Percentiles rank a stretch among this genome's conserved stretches.
Evolutionary conservation across 768 basidiomycete species (phyloP).

Genomic region (Macrolepiota dolichaula): DNA sequence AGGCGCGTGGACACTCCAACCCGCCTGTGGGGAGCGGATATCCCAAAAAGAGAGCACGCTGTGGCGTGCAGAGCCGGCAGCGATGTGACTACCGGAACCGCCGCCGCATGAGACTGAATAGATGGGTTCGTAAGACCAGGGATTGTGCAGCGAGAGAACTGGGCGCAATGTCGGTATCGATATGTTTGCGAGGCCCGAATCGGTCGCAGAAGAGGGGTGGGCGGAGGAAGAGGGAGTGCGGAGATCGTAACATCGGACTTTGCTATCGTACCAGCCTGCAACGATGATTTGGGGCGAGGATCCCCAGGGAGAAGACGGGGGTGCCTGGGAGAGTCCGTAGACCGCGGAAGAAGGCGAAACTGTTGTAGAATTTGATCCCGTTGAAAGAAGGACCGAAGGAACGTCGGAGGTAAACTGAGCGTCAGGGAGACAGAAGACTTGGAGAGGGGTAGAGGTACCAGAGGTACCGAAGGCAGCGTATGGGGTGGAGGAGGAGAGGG

Average conservation of each 20-base stretch:
- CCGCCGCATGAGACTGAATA: constrained; percentile 78
- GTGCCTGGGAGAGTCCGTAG: constrained; percentile 64
- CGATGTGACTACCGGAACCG: constrained; percentile 59
- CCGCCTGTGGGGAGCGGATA: constrained; percentile 52
- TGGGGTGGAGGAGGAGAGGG: constrained; percentile 43
- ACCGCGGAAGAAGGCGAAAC: constrained; percentile 48
- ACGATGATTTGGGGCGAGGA: constrained; percentile 67
- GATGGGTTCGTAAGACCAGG: constrained; percentile 68
- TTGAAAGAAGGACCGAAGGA: constrained; percentile 48
- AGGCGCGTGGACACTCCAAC: constrained; percentile 81
- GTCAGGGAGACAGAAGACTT: constrained; percentile 50
- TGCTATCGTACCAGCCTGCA: constrained; percentile 82
- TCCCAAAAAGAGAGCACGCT: constrained; percentile 84
- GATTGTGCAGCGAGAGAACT: constrained; percentile 59
- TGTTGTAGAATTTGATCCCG: constrained; percentile 9
- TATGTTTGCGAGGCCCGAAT: not conserved
- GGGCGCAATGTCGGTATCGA: constrained; percentile 42
- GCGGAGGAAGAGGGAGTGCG: constrained; percentile 39
- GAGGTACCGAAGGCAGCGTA: constrained; percentile 70
- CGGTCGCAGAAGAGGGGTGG: not conserved
- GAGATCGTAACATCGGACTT: constrained; percentile 72
- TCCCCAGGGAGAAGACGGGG: constrained; percentile 65
- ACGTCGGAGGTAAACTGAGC: constrained; percentile 35
- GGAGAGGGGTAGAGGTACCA: constrained; percentile 50
- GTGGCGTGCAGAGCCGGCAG: constrained; percentile 76